Base-by-base conservation (phyloP, 345 rosid genomes). In the Carallia brachiata region DNA sequence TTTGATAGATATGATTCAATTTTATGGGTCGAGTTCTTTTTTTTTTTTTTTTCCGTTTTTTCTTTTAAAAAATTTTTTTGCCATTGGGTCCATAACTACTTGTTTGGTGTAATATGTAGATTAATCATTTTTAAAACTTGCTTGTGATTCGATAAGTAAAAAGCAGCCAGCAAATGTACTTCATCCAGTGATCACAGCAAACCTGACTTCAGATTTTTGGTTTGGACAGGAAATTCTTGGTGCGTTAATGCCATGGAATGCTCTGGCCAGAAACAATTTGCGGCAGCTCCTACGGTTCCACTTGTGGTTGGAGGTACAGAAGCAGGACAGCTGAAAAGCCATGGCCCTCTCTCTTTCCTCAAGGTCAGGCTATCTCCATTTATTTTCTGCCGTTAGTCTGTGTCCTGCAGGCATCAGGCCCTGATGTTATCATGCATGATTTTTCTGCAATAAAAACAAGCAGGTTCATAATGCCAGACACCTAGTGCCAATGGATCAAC, bases 401-500 rank as follows among this genome's bases (percentile, higher is more conserved):
- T 7, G 3, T 13, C 50, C 50, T 3, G 50, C 16, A 44, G 50
- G 50, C 16, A 12, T 4, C n/a, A 19, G 2, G 28, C 4, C 9
- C 60, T 56, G 12, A 56, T 56, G 28, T 10, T 12, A 8, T 56
- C 16, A 0, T 56, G 60, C 7, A 30, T 19, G 16, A 56, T 30
- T 23, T 56, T 16, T 7, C n/a, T 27, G 31, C 13, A 56, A 27
- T 2, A 56, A 10, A 19, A 13, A 27, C 60, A 56, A 27, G 31
- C 80, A 90, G 98, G 93, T 89, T 4, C 83, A 85, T 39, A 70
- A 88, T 67, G 99, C 97, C 6, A 92, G 97, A 54, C 98, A 88
- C 70, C 83, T 88, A 96, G 97, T 89, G 68, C 96, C 97, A 3
- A 92, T 92, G 98, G 98, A 92, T 85, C 97, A 90, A 62, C 96